Base-by-base conservation (phyloP, 306 rosid species). In the Adenanthera pavonina region DNA sequence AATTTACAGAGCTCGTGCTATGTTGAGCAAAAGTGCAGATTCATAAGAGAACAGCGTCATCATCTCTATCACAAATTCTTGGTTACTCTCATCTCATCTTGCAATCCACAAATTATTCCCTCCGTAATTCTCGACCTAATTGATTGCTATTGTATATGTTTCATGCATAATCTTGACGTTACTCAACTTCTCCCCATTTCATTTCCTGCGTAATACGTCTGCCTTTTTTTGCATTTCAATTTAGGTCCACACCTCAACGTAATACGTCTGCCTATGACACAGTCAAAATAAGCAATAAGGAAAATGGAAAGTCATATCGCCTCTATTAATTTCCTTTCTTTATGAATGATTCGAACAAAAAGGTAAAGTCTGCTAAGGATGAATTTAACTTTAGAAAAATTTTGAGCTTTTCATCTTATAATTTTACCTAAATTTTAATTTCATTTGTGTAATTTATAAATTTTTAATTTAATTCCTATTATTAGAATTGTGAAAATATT, bases 21-120 rank as follows among this genome's bases (percentile, higher is more conserved):
- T 88, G 64, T 61, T 84, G 76, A 94, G 88, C 69, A 90, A 85
- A 80, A 86, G 89, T 72, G 87, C 90, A 75, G 98, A 92, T 84
- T 92, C 93, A 71, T 85, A 84, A 41, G 7, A 41, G 46, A 41
- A 41, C 46, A 41, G 46, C 46, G 8, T 41, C 46, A 41, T 41
- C 46, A 41, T 4, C 41, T 94, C 97, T n/a, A 82, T 59, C 74
- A 92, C 95, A 80, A 94, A 94, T 84, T 92, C 87, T 3, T 95
- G 95, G 76, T 83, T 92, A 78, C 70, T 25, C 30, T 25, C 30
- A 25, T 88, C 68, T 87, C 95, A 69, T 94, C 98, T 62, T 92
- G 95, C 52, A 94, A 76, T 92, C 97, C 97, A 25, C 30, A 25
- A 25, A 25, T 25, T 25, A 25, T 25, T 25, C 36, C 77, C 66